A percentile compares a stretch with the other conserved stretches of the same genome.
These are phyloP conservation scores for Paramecium pentaurelia DNA, from an alignment of 73 alveolate genomes.

Conservation along the genomic window DNA sequence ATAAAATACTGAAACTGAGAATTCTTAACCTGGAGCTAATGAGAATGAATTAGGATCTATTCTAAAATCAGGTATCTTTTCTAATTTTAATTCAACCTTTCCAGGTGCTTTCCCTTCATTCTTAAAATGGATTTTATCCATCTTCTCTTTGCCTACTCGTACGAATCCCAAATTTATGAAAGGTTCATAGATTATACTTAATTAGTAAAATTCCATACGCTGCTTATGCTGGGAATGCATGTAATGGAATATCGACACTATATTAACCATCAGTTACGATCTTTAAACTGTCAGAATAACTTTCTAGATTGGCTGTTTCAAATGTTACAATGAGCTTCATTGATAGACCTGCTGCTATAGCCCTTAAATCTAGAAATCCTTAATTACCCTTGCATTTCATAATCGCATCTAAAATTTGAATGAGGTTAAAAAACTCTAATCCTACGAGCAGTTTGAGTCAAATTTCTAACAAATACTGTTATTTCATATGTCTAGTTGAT, in stretches of 20 bases:
- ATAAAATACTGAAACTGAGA: constrained; percentile 75
- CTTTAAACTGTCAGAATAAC: constrained; percentile 87
- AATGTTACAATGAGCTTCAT: constrained; percentile 91
- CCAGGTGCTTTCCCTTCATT: constrained; percentile 96
- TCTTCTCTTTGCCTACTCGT: constrained; percentile 86
- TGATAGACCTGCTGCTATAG: constrained; percentile 95
- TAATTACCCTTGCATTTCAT: constrained; percentile 68
- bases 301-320: constrained; percentile 94
- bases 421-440: constrained; percentile 91
- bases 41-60: constrained; percentile 88
- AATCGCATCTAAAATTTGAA: constrained; percentile 81
- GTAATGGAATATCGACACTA: constrained; percentile 82
- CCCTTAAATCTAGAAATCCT: constrained; percentile 52
- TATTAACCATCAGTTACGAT: constrained; percentile 87
- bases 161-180: constrained; percentile 92
- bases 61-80: constrained; percentile 78
- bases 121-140: constrained; percentile 85
- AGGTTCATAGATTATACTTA: constrained; percentile 92
- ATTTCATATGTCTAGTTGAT: constrained; percentile 95
- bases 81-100: constrained; percentile 82
- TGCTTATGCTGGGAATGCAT: constrained; percentile 94
- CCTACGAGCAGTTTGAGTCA: constrained; percentile 88
- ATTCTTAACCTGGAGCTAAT: constrained; percentile 84
- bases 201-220: constrained; percentile 38
- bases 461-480: constrained; percentile 91